Percentiles rank a stretch among this genome's conserved stretches.
phyloP scores from a whole-genome alignment of 2,329 filamentous ascomycete genomes.

The Pseudogymnoascus sp. region DNA sequence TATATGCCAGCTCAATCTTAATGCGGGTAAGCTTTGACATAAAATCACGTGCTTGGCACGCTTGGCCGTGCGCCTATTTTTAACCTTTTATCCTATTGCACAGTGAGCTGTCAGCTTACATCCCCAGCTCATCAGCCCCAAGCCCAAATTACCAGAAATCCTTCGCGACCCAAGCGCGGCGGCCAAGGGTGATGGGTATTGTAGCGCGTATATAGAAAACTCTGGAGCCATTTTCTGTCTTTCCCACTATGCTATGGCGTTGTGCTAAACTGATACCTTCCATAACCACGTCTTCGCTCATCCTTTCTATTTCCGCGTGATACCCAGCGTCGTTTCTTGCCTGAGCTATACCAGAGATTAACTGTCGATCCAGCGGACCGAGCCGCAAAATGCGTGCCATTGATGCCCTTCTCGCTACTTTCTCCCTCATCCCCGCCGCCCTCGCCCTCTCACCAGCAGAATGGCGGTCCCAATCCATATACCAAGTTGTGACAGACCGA shows the following conservation, averaged over 20 bases:
- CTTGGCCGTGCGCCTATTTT: neutral
- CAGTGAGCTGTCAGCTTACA: conserved; percentile 6
- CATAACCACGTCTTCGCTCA: neutral
- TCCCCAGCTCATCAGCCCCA: neutral
- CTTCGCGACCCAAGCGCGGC: neutral
- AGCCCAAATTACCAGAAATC: conserved; percentile 3
- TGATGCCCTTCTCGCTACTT: neutral
- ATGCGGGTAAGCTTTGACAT: neutral
- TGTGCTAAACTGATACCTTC: neutral
- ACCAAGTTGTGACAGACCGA: conserved; percentile 36
- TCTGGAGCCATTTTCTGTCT: neutral
- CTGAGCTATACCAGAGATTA: neutral
- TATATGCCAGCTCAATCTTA: conserved; percentile 1
- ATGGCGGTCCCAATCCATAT: conserved; percentile 33
- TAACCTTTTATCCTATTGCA: neutral
- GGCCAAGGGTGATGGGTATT: neutral
- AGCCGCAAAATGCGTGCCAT: conserved; percentile 1
- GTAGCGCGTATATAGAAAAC: conserved; percentile 7
- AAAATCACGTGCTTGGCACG: neutral
- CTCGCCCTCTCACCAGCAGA: conserved; percentile 15
- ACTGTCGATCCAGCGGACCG: neutral
- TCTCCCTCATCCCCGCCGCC: neutral
- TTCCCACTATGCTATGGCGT: neutral
- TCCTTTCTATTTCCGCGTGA: neutral
- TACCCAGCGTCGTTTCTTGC: neutral